A percentile compares a stretch with the other conserved stretches of the same genome.
These are phyloP conservation scores for Apiospora aurea DNA, from an alignment of 2,329 filamentous ascomycete species.

Conservation along the genomic window DNA sequence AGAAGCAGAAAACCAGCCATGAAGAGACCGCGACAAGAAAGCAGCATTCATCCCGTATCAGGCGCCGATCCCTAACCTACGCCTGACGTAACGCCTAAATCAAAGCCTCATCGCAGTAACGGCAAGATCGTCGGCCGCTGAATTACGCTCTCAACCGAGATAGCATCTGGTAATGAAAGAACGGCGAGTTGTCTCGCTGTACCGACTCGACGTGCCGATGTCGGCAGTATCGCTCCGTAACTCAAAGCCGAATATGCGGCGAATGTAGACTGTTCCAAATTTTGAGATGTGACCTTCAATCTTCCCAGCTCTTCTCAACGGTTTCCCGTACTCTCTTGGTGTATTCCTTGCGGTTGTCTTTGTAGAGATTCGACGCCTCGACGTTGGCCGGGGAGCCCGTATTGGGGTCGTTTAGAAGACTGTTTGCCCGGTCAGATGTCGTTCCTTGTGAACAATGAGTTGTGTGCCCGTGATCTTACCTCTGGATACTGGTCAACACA, in stretches of 20 bases:
- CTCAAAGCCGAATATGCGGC: neutral
- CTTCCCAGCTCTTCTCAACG: conserved; percentile 99
- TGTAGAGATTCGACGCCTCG: conserved; percentile 97
- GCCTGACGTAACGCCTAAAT: conserved; percentile 20
- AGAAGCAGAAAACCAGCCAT: conserved; percentile 2
- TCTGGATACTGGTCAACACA: conserved; percentile 96
- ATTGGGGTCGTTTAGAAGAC: conserved; percentile 96
- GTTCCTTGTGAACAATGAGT: neutral
- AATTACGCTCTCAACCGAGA: neutral
- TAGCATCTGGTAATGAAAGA: neutral
- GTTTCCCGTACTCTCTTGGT: conserved; percentile 94
- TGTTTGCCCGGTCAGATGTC: conserved; percentile 45
- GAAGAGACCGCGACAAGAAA: conserved; percentile 20
- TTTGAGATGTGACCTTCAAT: conserved; percentile 55
- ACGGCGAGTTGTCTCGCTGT: neutral
- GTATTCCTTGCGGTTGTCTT: conserved; percentile 97
- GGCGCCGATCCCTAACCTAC: neutral
- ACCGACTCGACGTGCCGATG: neutral
- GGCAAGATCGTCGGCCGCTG: neutral
- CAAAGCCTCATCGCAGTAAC: neutral
- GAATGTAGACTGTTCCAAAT: neutral
- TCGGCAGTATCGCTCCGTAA: neutral
- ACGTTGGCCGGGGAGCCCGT: conserved; percentile 98
- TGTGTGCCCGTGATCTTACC: conserved; percentile 56
- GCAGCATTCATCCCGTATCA: conserved; percentile 13